Base-by-base conservation (phyloP, 306 rosid species). In the Fragaria iinumae region DNA sequence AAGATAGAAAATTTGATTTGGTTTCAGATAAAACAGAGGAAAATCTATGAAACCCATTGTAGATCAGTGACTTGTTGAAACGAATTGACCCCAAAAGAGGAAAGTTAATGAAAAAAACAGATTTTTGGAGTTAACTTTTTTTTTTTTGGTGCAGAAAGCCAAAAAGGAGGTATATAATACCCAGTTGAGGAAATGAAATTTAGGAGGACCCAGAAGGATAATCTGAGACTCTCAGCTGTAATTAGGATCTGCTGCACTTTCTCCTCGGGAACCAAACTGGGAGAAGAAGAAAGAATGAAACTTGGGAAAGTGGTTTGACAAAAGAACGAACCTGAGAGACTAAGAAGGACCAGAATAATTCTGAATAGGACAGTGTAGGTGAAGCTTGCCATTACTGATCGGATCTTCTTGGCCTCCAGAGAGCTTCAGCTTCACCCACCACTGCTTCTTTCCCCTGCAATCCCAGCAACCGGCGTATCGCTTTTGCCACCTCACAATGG, bases 251-350 rank as follows among this genome's bases (percentile, higher is more conserved):
- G 50, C 21, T 25, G 21, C 57, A 85, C 49, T 79, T 72, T 79
- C 34, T 57, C 64, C 32, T 12, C 14, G 34, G 75, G 67, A 82
- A 20, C 68, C 69, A 69, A 81, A 69, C 11, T n/a, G 73, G 60
- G 49, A 25, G 60, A 21, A 67, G 64, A 76, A 41, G 73, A 79
- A 17, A 63, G 67, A 62, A 62, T 12, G 8, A 32, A 64, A 17
- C 6, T 25, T 25, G 7, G 76, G 76, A 45, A 69, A 47, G 62
- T 41, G 57, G 39, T 55, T 72, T 34, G 76, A 55, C 23, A 64
- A 57, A 25, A 70, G 81, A 50, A 69, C 79, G 66, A 79, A 90
- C 97, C 92, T 62, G 93, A 84, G 71, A 90, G 63, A 80, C 66
- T 55, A 43, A 90, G 83, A 81, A 87, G 77, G 84, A 83, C 56